Conservation (phyloP, 495 filamentous ascomycete species). For the Tuber brumale region DNA sequence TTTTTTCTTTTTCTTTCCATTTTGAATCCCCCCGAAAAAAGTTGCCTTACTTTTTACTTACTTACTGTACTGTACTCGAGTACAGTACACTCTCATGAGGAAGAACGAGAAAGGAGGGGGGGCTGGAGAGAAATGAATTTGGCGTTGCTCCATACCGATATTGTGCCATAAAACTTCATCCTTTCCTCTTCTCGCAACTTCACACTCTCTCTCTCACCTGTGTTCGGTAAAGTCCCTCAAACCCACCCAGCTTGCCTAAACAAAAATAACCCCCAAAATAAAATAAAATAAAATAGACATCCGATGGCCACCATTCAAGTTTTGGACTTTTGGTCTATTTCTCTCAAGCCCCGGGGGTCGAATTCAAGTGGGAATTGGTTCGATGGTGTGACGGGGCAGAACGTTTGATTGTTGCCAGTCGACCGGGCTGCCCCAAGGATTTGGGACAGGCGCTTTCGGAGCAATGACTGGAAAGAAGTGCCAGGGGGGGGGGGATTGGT, state of each 20-base stretch:
- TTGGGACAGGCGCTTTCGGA: constrained; percentile 39
- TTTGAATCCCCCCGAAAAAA: constrained; percentile 8
- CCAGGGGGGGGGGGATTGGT: constrained; percentile 32
- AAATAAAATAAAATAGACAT: neutral
- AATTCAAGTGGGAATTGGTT: constrained; percentile 13
- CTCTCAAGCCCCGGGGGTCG: constrained; percentile 30
- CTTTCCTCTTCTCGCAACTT: constrained; percentile 30
- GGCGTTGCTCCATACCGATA: neutral
- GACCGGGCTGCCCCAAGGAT: constrained; percentile 39
- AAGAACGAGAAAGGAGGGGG: neutral
- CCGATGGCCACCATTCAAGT: constrained; percentile 15
- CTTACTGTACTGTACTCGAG: neutral
- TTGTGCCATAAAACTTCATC: constrained; percentile 7
- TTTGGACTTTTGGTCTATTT: constrained; percentile 7
- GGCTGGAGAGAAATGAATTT: neutral
- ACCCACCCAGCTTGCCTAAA: constrained; percentile 20
- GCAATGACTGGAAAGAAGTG: constrained; percentile 34
- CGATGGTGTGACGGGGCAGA: constrained; percentile 38
- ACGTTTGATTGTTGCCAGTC: constrained; percentile 38
- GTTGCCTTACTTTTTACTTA: constrained; percentile 1
- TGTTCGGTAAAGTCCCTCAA: constrained; percentile 32
- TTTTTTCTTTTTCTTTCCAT: constrained; percentile 18
- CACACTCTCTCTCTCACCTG: constrained; percentile 16
- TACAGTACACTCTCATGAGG: neutral
- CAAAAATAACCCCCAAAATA: constrained; percentile 7